These are phyloP conservation scores for Aphanomyces cochlioides DNA, from an alignment of 352 stramenopile genomes.

Conservation along the genomic window DNA sequence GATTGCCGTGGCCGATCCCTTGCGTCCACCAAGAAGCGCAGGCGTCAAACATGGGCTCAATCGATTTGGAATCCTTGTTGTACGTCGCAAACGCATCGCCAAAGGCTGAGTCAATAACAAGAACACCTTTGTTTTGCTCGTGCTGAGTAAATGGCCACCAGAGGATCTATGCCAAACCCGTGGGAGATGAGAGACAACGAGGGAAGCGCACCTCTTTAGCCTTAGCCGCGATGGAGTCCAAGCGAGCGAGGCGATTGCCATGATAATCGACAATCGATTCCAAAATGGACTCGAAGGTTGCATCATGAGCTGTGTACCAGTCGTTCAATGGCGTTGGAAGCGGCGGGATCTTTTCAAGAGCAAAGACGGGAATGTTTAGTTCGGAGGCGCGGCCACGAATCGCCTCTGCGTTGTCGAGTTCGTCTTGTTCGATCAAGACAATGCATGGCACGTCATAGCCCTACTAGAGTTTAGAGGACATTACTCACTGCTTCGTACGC, in stretches of 20 bases:
- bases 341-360: conserved; percentile 62
- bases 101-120: conserved; percentile 88
- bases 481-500: conserved; percentile 35
- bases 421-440: conserved; percentile 77
- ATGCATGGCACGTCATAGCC: conserved; percentile 88
- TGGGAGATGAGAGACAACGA: not conserved
- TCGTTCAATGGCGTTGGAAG: conserved; percentile 66
- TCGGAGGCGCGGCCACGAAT: conserved; percentile 57
- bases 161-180: conserved; percentile 38
- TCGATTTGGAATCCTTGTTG: conserved; percentile 44
- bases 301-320: conserved; percentile 57
- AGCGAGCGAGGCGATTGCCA: conserved; percentile 43
- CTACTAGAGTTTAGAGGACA: not conserved
- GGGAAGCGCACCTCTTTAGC: conserved; percentile 47
- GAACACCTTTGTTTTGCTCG: conserved; percentile 60
- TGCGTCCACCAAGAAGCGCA: conserved; percentile 93
- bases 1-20: conserved; percentile 85
- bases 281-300: conserved; percentile 52
- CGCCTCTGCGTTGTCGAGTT: conserved; percentile 59
- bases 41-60: conserved; percentile 81
- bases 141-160: conserved; percentile 95
- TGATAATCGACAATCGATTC: conserved; percentile 55
- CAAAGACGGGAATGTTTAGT: conserved; percentile 71
- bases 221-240: conserved; percentile 54
- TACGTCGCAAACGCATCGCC: conserved; percentile 80